Base-by-base conservation (phyloP, 1,284 basidiomycete genomes). In the Anthracocystis setariae region DNA sequence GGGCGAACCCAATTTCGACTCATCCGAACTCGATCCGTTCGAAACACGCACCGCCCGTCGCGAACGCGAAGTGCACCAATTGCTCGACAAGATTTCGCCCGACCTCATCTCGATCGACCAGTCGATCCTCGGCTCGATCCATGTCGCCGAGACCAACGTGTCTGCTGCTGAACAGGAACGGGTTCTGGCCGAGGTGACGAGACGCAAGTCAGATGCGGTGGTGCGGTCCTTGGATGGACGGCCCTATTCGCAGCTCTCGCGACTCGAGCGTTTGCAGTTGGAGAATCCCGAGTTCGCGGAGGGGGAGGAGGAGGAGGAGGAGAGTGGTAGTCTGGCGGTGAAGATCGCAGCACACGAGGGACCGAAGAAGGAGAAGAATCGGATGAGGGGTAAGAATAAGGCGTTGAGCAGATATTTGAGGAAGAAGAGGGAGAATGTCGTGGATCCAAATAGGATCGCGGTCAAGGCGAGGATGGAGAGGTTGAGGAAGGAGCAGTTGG, bases 1-100 rank as follows among this genome's bases (percentile, higher is more conserved):
- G 4, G 95, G 95, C 39, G 94, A 98, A 83, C 89, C 94, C 43
- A 94, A 96, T 86, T 97, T 94, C 82, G 95, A 98, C 83, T 92
- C 91, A 59, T 84, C 87, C 21, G 95, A 98, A 84, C 91, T 92
- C 0, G 94, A 98, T 88, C 93, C 95, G 3, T 98, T 91, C 85
- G 94, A 98, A 84, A 89, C 90, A 74, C 90, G 89, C 84, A 90
- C 89, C 62, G 87, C 90, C 17, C 85, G 93, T 57, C 86, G 92
- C 48, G 96, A 98, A 85, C 87, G 92, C 66, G 96, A 99, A 84
- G 93, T 98, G 70, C 90, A 91, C 80, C 87, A 86, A 39, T 87
- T 98, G 32, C 84, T 98, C 73, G 95, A 98, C 84, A 98, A 98
- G 91, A 90, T 98, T 67, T 91, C 91, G 85, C 91, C 93, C 3